Percentiles rank a stretch among this genome's conserved stretches.
phyloP scores from a whole-genome alignment of 2,329 filamentous ascomycete genomes.

The Alternaria atra region DNA sequence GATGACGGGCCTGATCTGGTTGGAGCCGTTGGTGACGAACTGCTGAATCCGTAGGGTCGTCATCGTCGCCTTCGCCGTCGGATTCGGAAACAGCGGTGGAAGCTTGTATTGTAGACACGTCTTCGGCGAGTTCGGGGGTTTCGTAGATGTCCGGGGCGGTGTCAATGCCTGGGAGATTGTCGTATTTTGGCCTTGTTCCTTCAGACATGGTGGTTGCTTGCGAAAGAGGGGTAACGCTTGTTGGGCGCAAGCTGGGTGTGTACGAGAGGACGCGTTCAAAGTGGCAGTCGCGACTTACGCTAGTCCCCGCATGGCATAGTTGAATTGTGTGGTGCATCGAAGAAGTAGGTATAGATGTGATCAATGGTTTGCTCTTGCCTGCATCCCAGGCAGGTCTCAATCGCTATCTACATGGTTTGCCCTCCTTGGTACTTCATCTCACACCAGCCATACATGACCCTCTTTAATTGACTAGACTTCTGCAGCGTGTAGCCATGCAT shows the following conservation, averaged over 20 bases:
- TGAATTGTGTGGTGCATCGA: background rate
- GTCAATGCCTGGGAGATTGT: conserved; percentile 68
- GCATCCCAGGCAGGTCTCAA: background rate
- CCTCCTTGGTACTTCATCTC: background rate
- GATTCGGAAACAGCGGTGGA: conserved; percentile 51
- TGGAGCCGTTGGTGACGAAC: conserved; percentile 81
- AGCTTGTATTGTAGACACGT: conserved; percentile 79
- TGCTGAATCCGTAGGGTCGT: conserved; percentile 40
- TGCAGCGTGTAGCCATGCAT: background rate
- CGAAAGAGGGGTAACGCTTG: conserved; percentile 10
- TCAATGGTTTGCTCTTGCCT: background rate
- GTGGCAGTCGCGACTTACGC: conserved; percentile 28
- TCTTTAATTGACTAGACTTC: background rate
- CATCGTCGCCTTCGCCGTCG: conserved; percentile 65
- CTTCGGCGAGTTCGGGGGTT: conserved; percentile 90
- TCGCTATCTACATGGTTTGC: conserved; percentile 1
- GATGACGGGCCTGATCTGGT: conserved; percentile 78
- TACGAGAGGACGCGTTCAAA: conserved; percentile 28
- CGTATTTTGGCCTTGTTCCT: conserved; percentile 46
- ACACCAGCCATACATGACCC: background rate
- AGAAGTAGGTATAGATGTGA: background rate
- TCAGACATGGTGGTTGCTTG: conserved; percentile 38
- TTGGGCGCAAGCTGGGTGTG: conserved; percentile 16
- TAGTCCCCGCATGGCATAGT: conserved; percentile 13
- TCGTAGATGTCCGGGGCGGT: conserved; percentile 95